These are phyloP conservation scores for Solanum acaule DNA, from an alignment of 257 asterid species.

Conservation along the genomic window DNA sequence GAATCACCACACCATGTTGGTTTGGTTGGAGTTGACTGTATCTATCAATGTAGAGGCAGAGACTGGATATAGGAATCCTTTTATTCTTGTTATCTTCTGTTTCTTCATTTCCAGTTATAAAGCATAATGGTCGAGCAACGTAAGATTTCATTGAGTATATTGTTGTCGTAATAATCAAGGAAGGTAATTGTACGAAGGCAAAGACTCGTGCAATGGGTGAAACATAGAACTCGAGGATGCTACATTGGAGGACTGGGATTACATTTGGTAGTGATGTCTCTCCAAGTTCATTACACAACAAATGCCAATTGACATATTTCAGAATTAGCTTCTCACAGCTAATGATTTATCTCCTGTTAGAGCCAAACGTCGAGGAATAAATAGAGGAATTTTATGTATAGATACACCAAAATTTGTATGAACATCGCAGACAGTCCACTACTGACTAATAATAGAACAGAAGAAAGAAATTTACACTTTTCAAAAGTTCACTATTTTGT, in stretches of 20 bases:
- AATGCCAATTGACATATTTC: not conserved
- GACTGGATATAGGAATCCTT: not conserved
- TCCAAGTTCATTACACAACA: not conserved
- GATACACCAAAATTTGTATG: not conserved
- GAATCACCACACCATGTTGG: not conserved
- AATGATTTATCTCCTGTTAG: not conserved
- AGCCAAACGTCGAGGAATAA: not conserved
- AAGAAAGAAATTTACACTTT: constrained; percentile 25
- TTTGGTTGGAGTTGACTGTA: not conserved
- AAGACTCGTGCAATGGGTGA: not conserved
- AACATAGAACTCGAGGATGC: not conserved
- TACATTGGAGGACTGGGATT: not conserved
- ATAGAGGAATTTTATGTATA: not conserved
- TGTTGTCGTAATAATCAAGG: not conserved
- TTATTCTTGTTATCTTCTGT: not conserved
- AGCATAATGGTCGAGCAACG: not conserved
- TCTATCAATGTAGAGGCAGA: not conserved
- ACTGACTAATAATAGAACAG: not conserved
- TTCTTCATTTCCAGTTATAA: not conserved
- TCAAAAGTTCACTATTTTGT: not conserved
- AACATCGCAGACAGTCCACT: not conserved
- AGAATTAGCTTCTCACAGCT: not conserved
- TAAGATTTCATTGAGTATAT: not conserved
- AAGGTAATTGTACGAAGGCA: not conserved
- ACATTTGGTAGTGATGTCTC: not conserved